Conservation (phyloP, 2,329 filamentous ascomycete species). For the Beauveria medogensis region DNA sequence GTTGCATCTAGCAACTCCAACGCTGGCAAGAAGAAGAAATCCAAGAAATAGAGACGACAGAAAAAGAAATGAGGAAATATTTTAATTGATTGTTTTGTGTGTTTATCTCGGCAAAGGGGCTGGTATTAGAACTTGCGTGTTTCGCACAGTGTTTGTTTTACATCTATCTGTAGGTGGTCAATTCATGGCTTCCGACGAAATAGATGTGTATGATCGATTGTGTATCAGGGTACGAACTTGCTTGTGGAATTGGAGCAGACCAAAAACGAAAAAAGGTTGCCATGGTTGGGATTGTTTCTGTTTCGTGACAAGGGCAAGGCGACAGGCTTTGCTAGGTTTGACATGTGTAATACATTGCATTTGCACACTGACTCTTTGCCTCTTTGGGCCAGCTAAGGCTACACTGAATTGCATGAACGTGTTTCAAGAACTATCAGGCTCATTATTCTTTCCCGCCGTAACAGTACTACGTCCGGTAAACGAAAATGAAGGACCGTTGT, state of each 20-base stretch:
- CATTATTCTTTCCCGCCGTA: no score
- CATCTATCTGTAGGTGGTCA: not conserved
- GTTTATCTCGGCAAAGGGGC: not conserved
- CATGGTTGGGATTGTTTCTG: not conserved
- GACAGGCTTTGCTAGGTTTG: not conserved
- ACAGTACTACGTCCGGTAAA: no score
- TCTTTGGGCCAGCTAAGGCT: no score
- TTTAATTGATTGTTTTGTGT: not conserved
- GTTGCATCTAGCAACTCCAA: slow-evolving; percentile 65
- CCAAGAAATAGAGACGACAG: not conserved
- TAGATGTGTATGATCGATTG: not conserved
- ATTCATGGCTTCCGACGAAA: not conserved
- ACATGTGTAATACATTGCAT: not conserved
- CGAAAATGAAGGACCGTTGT: no score
- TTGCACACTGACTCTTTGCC: no score
- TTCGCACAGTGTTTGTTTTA: not conserved
- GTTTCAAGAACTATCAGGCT: no score
- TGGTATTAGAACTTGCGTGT: not conserved
- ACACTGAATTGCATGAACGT: no score
- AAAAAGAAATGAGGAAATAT: not conserved
- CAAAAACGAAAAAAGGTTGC: not conserved
- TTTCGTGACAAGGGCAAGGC: not conserved
- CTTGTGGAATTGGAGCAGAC: not conserved
- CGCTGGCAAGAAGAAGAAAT: slow-evolving; percentile 10
- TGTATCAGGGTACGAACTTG: not conserved